phyloP scores from a whole-genome alignment of 139 green algal genomes.

The Picochlorum costavermella region DNA sequence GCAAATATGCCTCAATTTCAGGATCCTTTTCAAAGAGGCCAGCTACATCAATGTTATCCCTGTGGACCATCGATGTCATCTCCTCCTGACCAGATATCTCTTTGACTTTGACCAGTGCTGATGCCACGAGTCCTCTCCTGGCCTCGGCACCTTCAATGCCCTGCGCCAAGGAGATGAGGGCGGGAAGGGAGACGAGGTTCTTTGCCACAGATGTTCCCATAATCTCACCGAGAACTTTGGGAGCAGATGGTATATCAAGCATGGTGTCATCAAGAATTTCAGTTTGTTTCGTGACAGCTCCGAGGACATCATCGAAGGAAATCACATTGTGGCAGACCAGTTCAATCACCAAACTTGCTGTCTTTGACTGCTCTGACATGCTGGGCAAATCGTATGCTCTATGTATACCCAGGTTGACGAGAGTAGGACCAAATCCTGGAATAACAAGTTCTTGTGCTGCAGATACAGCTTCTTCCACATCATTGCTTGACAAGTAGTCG shows the following conservation, averaged over 20 bases:
- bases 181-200: conserved; percentile 14
- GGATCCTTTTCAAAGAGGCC: conserved; percentile 48
- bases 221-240: conserved; percentile 56
- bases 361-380: conserved; percentile 37
- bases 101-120: conserved; percentile 35
- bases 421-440: conserved; percentile 23
- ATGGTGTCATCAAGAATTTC: conserved; percentile 17
- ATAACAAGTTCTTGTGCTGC: conserved; percentile 34
- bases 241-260: conserved; percentile 66
- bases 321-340: conserved; percentile 40
- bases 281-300: conserved; percentile 64
- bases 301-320: conserved; percentile 34
- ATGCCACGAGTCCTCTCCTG: conserved; percentile 45
- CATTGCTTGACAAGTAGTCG: conserved; percentile 31
- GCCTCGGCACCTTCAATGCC: conserved; percentile 42
- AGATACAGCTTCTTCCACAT: conserved; percentile 33
- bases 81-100: conserved; percentile 25
- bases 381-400: conserved; percentile 58
- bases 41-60: conserved; percentile 27
- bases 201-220: conserved; percentile 33
- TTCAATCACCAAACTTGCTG: conserved; percentile 54
- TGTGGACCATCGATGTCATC: conserved; percentile 17
- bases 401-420: conserved; percentile 45
- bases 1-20: conserved; percentile 56
- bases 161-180: conserved; percentile 20